phyloP scores from a whole-genome alignment of 2,329 filamentous ascomycete genomes.

The Penicillium sp. region DNA sequence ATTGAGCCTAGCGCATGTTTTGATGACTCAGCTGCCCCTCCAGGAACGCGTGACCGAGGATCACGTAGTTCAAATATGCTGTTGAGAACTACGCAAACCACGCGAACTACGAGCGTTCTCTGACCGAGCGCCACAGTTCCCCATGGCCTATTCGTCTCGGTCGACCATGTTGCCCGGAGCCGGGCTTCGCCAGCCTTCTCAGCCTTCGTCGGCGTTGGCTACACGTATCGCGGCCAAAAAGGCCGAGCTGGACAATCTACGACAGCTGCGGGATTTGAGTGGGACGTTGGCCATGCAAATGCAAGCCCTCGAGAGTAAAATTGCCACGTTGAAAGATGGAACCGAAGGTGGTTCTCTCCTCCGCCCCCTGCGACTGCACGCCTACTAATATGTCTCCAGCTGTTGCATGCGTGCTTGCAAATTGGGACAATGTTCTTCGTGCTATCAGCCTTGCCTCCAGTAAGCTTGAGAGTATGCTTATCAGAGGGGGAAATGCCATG shows the following conservation, averaged over 20 bases:
- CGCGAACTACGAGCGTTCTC: no score
- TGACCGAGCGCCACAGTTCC: slow-evolving; percentile 2
- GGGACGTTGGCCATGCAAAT: slow-evolving; percentile 62
- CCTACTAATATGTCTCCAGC: slow-evolving; percentile 40
- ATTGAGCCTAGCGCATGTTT: slow-evolving; percentile 29
- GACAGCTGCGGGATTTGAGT: slow-evolving; percentile 61
- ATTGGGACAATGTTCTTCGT: slow-evolving; percentile 64
- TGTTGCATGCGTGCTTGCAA: slow-evolving; percentile 64
- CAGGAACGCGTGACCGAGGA: neutral
- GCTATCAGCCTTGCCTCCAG: slow-evolving; percentile 64
- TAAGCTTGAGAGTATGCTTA: slow-evolving; percentile 39
- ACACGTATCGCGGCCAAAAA: slow-evolving; percentile 63
- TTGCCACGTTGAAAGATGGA: slow-evolving; percentile 60
- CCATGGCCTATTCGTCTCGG: slow-evolving; percentile 39
- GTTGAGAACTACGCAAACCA: neutral
- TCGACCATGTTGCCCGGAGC: slow-evolving; percentile 31
- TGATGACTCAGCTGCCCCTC: slow-evolving; percentile 12
- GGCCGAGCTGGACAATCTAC: slow-evolving; percentile 60
- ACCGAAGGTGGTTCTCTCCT: slow-evolving; percentile 52
- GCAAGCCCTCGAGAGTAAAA: slow-evolving; percentile 60
- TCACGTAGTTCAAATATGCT: neutral
- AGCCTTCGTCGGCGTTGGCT: slow-evolving; percentile 58
- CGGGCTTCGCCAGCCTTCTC: slow-evolving; percentile 31
- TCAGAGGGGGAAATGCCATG: slow-evolving; percentile 8
- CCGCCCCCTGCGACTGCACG: neutral